Evolutionary conservation across 257 asterid genomes (phyloP), one percentile per base, ranked within the genome.

Genomic region (Solanum appendiculatum): DNA sequence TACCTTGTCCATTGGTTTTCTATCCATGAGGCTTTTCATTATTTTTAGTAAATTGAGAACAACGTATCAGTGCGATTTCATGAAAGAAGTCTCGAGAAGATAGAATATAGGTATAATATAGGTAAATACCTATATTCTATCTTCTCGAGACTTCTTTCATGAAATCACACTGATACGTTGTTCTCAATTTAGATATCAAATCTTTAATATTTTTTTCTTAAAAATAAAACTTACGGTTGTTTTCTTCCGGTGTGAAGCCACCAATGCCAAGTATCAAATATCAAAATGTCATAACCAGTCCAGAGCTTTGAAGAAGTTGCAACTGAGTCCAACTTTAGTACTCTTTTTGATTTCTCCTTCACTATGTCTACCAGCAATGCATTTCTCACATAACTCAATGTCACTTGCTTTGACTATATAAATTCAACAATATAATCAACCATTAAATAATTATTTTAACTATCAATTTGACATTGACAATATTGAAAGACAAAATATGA

Each of bases 251-350:
- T n/a, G n/a, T n/a, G n/a, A n/a, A n/a, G n/a, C n/a, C n/a, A n/a
- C n/a, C n/a, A n/a, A n/a, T n/a, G n/a, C n/a, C n/a, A n/a, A n/a
- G n/a, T n/a, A n/a, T n/a, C n/a, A n/a, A n/a, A n/a, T n/a, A n/a
- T n/a, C 83, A 90, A 46, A 23, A 82, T 18, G 14, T 90, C 91
- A 72, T 85, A 81, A 69, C 85, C 87, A 39, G 33, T 60, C 92
- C 92, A 91, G 9, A 33, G 9, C 31, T 83, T n/a, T 40, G 85
- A 39, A 11, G n/a, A 29, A 23, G 37, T 20, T 81, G 85, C 85
- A 1, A 91, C 58, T 5, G 92, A 87, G 58, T 91, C 89, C 9
- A 91, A 69, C 69, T 78, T 84, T 75, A 89, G 33, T 8, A 89
- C 88, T 75, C 92, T 74, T 42, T 58, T 64, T 31, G 86, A 86